Base-by-base conservation (phyloP, 768 basidiomycete species). In the Trametes sanguinea region DNA sequence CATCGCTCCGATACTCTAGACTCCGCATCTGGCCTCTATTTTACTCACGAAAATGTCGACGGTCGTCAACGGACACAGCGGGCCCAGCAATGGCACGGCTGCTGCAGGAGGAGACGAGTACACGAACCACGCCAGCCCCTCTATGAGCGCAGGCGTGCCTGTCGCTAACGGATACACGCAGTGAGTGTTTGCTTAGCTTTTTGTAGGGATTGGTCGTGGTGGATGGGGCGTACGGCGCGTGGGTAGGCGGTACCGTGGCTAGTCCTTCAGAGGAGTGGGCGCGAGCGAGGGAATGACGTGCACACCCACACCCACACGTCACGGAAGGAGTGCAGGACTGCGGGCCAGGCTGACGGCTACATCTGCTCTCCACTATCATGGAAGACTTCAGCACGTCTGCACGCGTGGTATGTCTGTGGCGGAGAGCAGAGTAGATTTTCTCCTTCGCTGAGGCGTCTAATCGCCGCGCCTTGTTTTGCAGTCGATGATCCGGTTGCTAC, bases 161-260 rank as follows among this genome's bases (percentile, higher is more conserved):
- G 14, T 54, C 7, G 60, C 56, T 39, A 89, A 89, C 73, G 87
- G 86, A 30, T 84, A 82, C 71, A 73, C 82, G 62, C 79, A 81
- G 85, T 88, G 72, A 83, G 86, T 81, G 17, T 56, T 48, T 43
- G 6, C 63, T 39, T 40, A 55, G 42, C 39, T 35, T 53, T 54
- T 54, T 64, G 47, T 14, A 35, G 22, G 2, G 30, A 6, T 43
- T 42, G 32, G 40, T 2, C 9, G 30, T 33, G 39, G 17, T n/a
- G 43, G 27, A 4, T 35, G 46, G 6, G 17, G 44, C 40, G 48
- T 35, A 37, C 35, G 11, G 54, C 47, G 46, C 39, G 56, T 50
- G 27, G 35, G 11, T 6, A 11, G 11, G 35, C 6, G 35, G 35
- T 37, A 11, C 11, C 11, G 35, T 37, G 35, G 35, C 35, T 37